Base-by-base conservation (phyloP, 202 grass and related monocot genomes). In the Musa balbisiana region DNA sequence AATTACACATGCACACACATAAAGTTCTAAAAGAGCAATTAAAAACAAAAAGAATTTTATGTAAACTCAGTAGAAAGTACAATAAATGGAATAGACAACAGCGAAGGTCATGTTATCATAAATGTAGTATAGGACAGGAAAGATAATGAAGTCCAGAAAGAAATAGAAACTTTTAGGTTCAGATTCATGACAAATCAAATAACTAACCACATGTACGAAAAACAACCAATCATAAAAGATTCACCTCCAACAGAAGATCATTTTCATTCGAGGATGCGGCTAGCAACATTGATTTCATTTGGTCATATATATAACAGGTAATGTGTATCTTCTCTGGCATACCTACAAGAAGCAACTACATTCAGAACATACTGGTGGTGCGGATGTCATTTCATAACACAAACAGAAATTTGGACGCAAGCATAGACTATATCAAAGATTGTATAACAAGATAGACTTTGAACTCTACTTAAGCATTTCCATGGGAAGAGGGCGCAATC, bases 251-350 rank as follows among this genome's bases (percentile, higher is more conserved):
- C 73, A 98, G 87, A 79, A 89, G 79, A 88, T 94, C 87, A 59
- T 80, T 89, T 85, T 76, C 91, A 82, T 64, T 21, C 29, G 87
- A 81, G 0, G 91, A 99, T 67, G 81, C 77, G 27, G 33, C 86
- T 76, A 81, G 79, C 79, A 99, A 80, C 82, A 67, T 87, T 52
- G 78, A 65, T 88, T 75, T 94, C 95, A 99, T 99, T 75, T 92
- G 67, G 78, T 99, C 95, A 84, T 90, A 92, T 88, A 99, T 90
- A 79, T 12, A 94, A 79, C 63, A 99, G 85, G 79, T 92, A 94
- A 80, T 99, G 95, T 76, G 95, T 94, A 81, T 99, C 95, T 92
- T 99, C 95, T 90, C 95, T 99, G 52, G 87, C 95, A 80, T 99
- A 98, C 83, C 94, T 98, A 77, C 52, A 72, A 66, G 81, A 62